Evolutionary conservation across 2,329 filamentous ascomycete species (phyloP).

Genomic region (Aspergillus hortae): DNA sequence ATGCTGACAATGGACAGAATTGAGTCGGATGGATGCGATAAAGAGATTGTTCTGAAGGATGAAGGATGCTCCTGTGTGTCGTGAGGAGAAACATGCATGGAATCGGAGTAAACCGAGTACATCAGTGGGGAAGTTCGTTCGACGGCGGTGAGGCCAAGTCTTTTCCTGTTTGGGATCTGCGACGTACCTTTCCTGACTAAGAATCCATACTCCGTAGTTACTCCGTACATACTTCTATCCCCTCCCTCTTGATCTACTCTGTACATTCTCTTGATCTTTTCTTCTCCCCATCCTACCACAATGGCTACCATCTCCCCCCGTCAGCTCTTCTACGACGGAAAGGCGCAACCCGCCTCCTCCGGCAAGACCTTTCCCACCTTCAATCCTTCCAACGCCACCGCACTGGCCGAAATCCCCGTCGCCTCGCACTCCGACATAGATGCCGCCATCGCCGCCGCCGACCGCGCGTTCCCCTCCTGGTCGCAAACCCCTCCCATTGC

Average conservation of each 20-base stretch:
- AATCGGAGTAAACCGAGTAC: background rate
- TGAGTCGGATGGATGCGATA: no score
- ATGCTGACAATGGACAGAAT: no score
- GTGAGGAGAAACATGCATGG: background rate
- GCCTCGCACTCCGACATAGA: constrained; percentile 67
- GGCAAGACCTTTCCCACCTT: constrained; percentile 66
- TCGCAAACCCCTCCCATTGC: constrained; percentile 69
- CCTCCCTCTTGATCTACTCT: constrained; percentile 2
- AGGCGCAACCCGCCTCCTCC: constrained; percentile 58
- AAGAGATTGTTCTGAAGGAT: no score
- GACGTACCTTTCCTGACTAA: background rate
- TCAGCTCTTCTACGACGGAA: constrained; percentile 73
- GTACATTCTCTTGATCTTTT: constrained; percentile 11
- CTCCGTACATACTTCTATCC: background rate
- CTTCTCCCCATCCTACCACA: constrained; percentile 17
- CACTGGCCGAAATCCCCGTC: constrained; percentile 68
- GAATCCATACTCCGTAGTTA: background rate
- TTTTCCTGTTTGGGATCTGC: background rate
- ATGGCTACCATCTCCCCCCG: constrained; percentile 42
- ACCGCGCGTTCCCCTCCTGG: constrained; percentile 71
- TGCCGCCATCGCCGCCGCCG: constrained; percentile 66
- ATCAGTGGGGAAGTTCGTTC: no score
- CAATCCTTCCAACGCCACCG: constrained; percentile 67
- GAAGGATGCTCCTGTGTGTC: no score
- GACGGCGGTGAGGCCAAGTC: no score